Evolutionary conservation across 352 stramenopile species (phyloP), one percentile per base, ranked within the genome.

Genomic region (Phytopythium ostracodes): DNA sequence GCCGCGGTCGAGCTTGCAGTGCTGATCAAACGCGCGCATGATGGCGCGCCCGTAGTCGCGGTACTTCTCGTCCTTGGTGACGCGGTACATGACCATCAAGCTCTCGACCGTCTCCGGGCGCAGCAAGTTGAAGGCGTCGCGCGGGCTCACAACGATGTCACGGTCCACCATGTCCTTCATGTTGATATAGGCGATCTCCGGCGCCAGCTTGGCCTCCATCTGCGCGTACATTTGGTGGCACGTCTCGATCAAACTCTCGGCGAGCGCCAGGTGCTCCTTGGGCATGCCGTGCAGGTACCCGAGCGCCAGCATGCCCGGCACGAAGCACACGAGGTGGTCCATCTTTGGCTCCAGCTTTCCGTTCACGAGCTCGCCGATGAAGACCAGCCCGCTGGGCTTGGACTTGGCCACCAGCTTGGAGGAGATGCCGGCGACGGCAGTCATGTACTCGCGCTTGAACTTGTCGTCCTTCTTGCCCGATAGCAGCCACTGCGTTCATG

Each of bases 101-200:
- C 84, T 96, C 73, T 98, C 93, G 35, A 97, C 84, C 4, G 88
- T 97, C 75, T 98, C 93, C 11, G 93, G 93, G 18, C 92, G 89
- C 50, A 97, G 71, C 44, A 91, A 67, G 59, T 97, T 96, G 58
- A 91, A 90, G 4, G 81, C 83, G 56, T 96, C 87, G 20, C 71
- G 70, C 9, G 60, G 43, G 18, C 75, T 76, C 50, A 93, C 73
- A 33, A 83, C 59, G 10, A 94, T 71, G 56, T 89, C 81, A 12
- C 75, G 69, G 10, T 73, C 64, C 8, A 70, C 61, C 29, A 71
- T 76, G 24, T 81, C 67, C n/a, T 78, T 67, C 52, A 73, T 87
- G 65, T 84, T 75, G 62, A 97, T 94, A 51, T 84, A 87, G 36
- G 76, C 81, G 53, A 94, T 92, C 59, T 98, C 92, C 10, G 91